Evolutionary conservation across 2,329 filamentous ascomycete genomes (phyloP), one percentile per base, ranked within the genome.

Genomic region (Diplodia scrobiculata): DNA sequence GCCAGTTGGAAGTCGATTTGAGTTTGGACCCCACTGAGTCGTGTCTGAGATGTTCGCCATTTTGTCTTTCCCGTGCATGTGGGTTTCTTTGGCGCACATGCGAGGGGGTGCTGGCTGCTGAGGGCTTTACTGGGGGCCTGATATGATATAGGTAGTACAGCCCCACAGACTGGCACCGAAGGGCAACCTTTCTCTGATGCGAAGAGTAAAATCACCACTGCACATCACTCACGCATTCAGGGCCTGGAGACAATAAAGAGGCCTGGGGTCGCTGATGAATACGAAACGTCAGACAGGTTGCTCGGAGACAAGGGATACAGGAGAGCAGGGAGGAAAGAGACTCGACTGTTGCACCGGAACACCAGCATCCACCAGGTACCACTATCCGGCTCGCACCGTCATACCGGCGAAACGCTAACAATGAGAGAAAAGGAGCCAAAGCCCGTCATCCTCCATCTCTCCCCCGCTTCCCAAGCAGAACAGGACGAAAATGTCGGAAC

Each of bases 401-500:
- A 41, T 32, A 47, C 55, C 34, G 13, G 3, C 38, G 19, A 10
- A 47, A n/a, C 14, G 36, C 54, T 62, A 29, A 62, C 21, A 11
- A n/a, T 11, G 25, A 60, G 19, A 62, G 45, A 27, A 48, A 34
- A 45, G 13, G 41, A 45, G 41, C 17, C n/a, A 19, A 6, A 45
- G 11, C n/a, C 41, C 41, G 2, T n/a, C 19, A 0, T n/a, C 19
- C 13, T 27, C 27, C 25, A 48, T 34, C 41, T 19, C 17, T 34
- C 25, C 25, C 5, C 32, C n/a, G 17, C 19, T 6, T 21, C 52
- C 32, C 3, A 27, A 36, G n/a, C 48, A 13, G 2, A 21, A 36
- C 29, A 21, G 19, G n/a, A 36, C n/a, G 10, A 50, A 34, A 27
- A 62, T 62, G 58, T 17, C 55, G 21, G 58, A 62, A 25, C 58